These are phyloP conservation scores for Luffa aegyptiaca DNA, from an alignment of 306 rosid genomes.

Conservation along the genomic window DNA sequence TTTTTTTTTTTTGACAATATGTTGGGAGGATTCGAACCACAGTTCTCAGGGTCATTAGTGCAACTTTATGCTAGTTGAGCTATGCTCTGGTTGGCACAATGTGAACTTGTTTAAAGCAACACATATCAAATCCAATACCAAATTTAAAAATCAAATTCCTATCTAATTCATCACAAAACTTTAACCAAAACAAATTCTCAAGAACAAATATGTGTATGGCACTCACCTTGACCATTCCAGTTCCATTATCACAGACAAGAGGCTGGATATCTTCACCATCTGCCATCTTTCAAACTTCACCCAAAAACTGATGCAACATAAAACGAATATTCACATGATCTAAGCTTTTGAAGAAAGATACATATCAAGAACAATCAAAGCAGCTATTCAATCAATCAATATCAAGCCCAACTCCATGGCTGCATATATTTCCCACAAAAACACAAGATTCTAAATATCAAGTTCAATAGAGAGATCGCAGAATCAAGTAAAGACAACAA, in stretches of 20 bases:
- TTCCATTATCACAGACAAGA: constrained; percentile 13
- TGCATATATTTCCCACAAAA: neutral
- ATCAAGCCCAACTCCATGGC: neutral
- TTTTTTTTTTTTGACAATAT: too few relatives aligned
- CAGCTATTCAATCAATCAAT: neutral
- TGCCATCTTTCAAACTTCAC: constrained; percentile 5
- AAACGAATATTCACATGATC: neutral
- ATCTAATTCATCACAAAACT: neutral
- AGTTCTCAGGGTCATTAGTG: too few relatives aligned
- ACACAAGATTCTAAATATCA: neutral
- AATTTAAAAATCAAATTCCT: neutral
- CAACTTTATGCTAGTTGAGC: too few relatives aligned
- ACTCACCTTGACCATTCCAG: constrained; percentile 13
- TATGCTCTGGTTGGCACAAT: neutral
- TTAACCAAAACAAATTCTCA: neutral
- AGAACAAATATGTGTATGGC: neutral
- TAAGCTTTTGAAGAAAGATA: neutral
- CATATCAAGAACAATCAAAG: neutral
- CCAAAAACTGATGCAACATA: neutral
- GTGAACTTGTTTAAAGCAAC: neutral
- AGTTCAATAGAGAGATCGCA: neutral
- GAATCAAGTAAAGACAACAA: neutral
- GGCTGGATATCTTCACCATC: constrained; percentile 11
- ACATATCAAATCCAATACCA: neutral
- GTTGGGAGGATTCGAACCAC: too few relatives aligned